phyloP scores from a whole-genome alignment of 257 asterid species.

The Catharanthus roseus region DNA sequence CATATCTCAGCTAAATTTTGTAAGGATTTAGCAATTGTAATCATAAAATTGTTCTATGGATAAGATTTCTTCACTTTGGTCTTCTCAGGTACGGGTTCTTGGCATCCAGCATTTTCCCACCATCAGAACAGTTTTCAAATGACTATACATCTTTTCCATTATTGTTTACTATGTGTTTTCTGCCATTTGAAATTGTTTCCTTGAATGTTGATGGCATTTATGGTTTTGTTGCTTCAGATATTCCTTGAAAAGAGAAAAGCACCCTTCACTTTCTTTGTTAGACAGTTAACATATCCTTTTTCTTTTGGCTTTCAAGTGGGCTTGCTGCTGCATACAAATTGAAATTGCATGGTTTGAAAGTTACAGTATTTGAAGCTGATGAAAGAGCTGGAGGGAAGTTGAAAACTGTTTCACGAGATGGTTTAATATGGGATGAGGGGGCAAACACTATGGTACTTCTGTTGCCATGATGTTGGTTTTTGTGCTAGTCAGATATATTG shows the following conservation, averaged over 20 bases:
- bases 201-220: too few relatives aligned
- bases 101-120: too few relatives aligned
- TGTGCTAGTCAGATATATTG: neutral
- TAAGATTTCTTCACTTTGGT: too few relatives aligned
- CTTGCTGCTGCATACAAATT: slow-evolving; percentile 92
- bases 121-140: too few relatives aligned
- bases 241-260: neutral
- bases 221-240: neutral
- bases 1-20: neutral
- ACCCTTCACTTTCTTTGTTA: neutral
- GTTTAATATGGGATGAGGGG: slow-evolving; percentile 91
- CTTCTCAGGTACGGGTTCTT: too few relatives aligned
- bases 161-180: too few relatives aligned
- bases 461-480: neutral
- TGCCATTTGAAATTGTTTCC: too few relatives aligned
- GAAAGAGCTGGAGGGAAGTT: slow-evolving; percentile 84
- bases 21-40: neutral
- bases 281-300: neutral
- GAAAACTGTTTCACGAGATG: slow-evolving; percentile 57
- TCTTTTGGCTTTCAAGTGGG: slow-evolving; percentile 45
- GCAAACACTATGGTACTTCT: slow-evolving; percentile 83
- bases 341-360: slow-evolving; percentile 68
- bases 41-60: neutral
- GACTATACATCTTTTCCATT: too few relatives aligned
- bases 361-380: slow-evolving; percentile 77